phyloP scores from a whole-genome alignment of 2,329 filamentous ascomycete genomes.

The Neodidymelliopsis sp. region DNA sequence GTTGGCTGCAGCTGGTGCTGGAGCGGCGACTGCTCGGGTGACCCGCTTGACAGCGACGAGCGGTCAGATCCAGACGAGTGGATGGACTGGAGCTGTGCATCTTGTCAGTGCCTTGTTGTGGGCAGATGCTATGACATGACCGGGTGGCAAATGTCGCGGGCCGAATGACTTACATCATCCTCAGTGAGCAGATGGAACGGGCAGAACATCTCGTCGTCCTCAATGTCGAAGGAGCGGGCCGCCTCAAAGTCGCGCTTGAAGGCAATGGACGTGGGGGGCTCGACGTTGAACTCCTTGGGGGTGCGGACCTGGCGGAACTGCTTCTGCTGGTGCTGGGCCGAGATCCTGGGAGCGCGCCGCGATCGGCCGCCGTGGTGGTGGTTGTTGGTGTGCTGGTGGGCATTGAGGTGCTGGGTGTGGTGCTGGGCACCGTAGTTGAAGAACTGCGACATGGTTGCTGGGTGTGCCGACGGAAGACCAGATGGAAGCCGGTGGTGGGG shows the following conservation, averaged over 20 bases:
- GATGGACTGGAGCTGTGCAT: slow-evolving; percentile 81
- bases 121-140: slow-evolving; percentile 32
- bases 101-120: slow-evolving; percentile 42
- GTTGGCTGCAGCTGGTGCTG: slow-evolving; percentile 80
- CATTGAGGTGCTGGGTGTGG: slow-evolving; percentile 58
- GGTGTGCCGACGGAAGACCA: slow-evolving; percentile 24
- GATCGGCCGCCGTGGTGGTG: slow-evolving; percentile 83
- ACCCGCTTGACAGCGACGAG: slow-evolving; percentile 93
- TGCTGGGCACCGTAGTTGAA: slow-evolving; percentile 59
- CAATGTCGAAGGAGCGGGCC: slow-evolving; percentile 90
- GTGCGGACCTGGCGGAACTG: slow-evolving; percentile 85
- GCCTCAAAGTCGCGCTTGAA: slow-evolving; percentile 92
- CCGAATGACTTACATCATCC: slow-evolving; percentile 73
- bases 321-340: slow-evolving; percentile 84
- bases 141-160: slow-evolving; percentile 33
- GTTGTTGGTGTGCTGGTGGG: slow-evolving; percentile 67
- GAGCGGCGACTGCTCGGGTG: slow-evolving; percentile 87
- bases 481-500: slow-evolving; percentile 29
- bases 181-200: slow-evolving; percentile 86
- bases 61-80: slow-evolving; percentile 89
- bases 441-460: slow-evolving; percentile 55
- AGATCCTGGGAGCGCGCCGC: slow-evolving; percentile 81
- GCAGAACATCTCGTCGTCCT: slow-evolving; percentile 96
- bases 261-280: slow-evolving; percentile 75
- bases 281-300: slow-evolving; percentile 80